Evolutionary conservation across 768 basidiomycete genomes (phyloP).

Genomic region (Hericium coralloides): DNA sequence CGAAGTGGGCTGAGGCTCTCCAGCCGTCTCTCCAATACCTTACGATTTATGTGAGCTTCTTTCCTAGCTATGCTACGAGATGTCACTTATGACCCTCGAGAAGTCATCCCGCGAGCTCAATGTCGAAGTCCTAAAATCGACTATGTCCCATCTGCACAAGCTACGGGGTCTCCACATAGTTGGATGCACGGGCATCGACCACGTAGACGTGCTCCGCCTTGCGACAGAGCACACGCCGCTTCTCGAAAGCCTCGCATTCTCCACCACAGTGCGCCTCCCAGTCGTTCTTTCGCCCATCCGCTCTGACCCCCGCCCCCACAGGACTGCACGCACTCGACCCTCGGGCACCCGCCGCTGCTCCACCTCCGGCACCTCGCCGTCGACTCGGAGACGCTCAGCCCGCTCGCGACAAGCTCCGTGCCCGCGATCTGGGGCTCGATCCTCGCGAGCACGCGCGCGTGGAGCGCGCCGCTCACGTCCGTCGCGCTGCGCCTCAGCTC

Average conservation of each 20-base stretch:
- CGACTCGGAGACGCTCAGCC: slow-evolving; percentile 33
- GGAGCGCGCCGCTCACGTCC: slow-evolving; percentile 9
- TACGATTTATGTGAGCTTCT: slow-evolving; percentile 47
- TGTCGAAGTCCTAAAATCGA: slow-evolving; percentile 36
- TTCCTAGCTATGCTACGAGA: slow-evolving; percentile 1
- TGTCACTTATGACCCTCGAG: slow-evolving; percentile 4
- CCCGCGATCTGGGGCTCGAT: slow-evolving; percentile 24
- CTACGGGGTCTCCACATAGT: slow-evolving; percentile 54
- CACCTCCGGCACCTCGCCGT: slow-evolving; percentile 43
- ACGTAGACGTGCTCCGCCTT: slow-evolving; percentile 34
- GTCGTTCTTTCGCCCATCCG: not conserved
- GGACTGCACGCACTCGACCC: not conserved
- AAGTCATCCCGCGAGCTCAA: slow-evolving; percentile 54
- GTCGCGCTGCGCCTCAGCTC: slow-evolving; percentile 9
- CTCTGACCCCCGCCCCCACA: not conserved
- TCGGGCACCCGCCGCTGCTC: slow-evolving; percentile 24
- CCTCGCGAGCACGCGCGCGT: slow-evolving; percentile 18
- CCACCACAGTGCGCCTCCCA: slow-evolving; percentile 39
- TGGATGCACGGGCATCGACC: slow-evolving; percentile 49
- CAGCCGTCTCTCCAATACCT: slow-evolving; percentile 40
- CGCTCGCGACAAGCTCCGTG: slow-evolving; percentile 1
- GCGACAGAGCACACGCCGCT: slow-evolving; percentile 38
- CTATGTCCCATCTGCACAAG: slow-evolving; percentile 40
- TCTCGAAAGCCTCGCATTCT: slow-evolving; percentile 54
- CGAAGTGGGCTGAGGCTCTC: slow-evolving; percentile 42